Conservation (phyloP, 106 monocot species). For the Hemerocallis citrina region DNA sequence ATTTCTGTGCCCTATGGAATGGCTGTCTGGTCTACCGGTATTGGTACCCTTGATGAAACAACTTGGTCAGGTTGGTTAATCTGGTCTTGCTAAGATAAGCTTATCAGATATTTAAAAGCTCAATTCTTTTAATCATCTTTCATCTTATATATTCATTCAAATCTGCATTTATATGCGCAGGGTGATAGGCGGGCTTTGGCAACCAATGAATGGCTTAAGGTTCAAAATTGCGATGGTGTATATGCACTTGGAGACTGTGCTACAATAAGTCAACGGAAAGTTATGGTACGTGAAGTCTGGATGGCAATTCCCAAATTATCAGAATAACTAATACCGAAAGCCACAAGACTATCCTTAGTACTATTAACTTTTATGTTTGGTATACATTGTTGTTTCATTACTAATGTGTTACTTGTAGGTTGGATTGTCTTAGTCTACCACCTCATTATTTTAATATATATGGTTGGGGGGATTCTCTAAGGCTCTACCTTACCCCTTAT, state of each 20-base stretch:
- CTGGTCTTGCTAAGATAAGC: conserved; percentile 45
- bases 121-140: not conserved
- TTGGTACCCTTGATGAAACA: conserved; percentile 40
- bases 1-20: conserved; percentile 41
- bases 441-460: no score
- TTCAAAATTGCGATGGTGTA: conserved; percentile 44
- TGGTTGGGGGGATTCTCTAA: no score
- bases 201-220: conserved; percentile 68
- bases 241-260: conserved; percentile 75
- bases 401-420: no score
- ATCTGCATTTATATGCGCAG: conserved; percentile 15
- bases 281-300: conserved; percentile 39
- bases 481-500: no score
- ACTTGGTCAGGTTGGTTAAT: conserved; percentile 62
- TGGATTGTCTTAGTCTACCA: no score
- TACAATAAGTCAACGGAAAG: conserved; percentile 54
- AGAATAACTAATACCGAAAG: no score
- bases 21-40: conserved; percentile 64
- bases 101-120: conserved; percentile 49
- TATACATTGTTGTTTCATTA: no score
- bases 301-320: no score
- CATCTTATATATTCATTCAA: not conserved
- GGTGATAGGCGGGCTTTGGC: conserved; percentile 50
- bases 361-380: no score
- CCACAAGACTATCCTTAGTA: no score